A percentile compares a stretch with the other conserved stretches of the same genome.
phyloP scores from a whole-genome alignment of 441 rosid genomes.

The Pelargonium australe region DNA sequence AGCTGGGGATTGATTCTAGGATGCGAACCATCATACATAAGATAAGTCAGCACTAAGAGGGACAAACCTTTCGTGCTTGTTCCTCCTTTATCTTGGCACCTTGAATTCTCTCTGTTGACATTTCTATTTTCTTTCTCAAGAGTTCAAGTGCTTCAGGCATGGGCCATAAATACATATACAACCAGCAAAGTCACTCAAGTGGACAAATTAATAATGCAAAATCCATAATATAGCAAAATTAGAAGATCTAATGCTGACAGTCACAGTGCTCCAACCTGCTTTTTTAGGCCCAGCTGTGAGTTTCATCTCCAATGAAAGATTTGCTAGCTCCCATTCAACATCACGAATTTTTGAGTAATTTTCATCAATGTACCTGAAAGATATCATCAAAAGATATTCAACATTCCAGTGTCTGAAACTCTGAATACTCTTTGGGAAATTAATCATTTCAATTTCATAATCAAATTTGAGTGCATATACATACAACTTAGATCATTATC shows the following conservation, averaged over 20 bases:
- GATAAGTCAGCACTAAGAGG: conserved; percentile 14
- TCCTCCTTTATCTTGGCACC: conserved; percentile 69
- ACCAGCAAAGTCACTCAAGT: conserved; percentile 20
- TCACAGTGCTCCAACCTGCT: conserved; percentile 47
- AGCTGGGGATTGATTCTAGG: neutral
- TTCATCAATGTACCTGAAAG: conserved; percentile 75
- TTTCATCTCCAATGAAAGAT: conserved; percentile 78
- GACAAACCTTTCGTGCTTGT: conserved; percentile 66
- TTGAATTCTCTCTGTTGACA: conserved; percentile 60
- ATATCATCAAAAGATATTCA: neutral
- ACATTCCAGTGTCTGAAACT: neutral
- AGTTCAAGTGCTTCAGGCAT: conserved; percentile 60
- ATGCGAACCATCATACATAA: neutral
- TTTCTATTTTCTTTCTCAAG: conserved; percentile 83
- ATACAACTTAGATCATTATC: neutral
- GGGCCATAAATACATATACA: conserved; percentile 19
- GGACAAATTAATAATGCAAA: conserved; percentile 12
- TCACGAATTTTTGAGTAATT: conserved; percentile 74
- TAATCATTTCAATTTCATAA: neutral
- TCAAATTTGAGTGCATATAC: neutral
- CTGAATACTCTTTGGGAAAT: neutral
- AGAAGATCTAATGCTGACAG: conserved; percentile 2
- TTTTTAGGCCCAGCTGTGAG: conserved; percentile 94
- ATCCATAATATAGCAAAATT: conserved; percentile 5
- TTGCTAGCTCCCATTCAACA: conserved; percentile 76